A percentile compares a stretch with the other conserved stretches of the same genome.
Conservation (phyloP, 1,139 yeast species). For the Yamadazyma friedrichii region DNA sequence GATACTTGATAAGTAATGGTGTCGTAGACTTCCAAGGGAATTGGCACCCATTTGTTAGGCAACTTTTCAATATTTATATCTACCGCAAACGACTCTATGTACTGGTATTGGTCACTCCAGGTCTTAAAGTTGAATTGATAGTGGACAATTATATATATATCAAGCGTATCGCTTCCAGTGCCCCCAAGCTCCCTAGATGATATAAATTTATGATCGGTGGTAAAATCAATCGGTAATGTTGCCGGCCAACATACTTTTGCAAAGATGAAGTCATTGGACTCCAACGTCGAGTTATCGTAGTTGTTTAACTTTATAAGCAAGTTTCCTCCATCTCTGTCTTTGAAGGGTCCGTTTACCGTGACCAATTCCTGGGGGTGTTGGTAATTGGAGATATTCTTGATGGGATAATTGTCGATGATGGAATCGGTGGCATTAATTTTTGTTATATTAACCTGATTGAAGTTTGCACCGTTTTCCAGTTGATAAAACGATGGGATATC, state of each 20-base stretch:
- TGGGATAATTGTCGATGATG: slow-evolving; percentile 31
- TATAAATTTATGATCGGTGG: slow-evolving; percentile 23
- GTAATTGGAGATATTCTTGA: slow-evolving; percentile 13
- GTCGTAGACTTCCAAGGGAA: slow-evolving; percentile 41
- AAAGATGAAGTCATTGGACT: slow-evolving; percentile 31
- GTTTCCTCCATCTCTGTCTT: slow-evolving; percentile 14
- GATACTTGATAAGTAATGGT: slow-evolving; percentile 33
- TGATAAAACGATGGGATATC: slow-evolving; percentile 18
- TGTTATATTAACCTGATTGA: too few species aligned
- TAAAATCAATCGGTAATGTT: slow-evolving; percentile 32
- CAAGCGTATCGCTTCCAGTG: slow-evolving; percentile 18
- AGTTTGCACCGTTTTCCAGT: too few species aligned
- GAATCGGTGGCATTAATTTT: slow-evolving; percentile 27
- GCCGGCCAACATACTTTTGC: slow-evolving; percentile 50
- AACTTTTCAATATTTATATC: slow-evolving; percentile 32
- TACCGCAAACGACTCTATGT: slow-evolving; percentile 20
- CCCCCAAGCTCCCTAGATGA: slow-evolving; percentile 12
- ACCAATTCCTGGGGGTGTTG: slow-evolving; percentile 1
- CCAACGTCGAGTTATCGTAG: slow-evolving; percentile 26
- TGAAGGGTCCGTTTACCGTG: slow-evolving; percentile 14
- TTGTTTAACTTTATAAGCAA: slow-evolving; percentile 36
- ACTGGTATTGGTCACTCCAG: slow-evolving; percentile 10
- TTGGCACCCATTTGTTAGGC: slow-evolving; percentile 32
- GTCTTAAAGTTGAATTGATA: slow-evolving; percentile 28
- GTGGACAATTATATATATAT: slow-evolving; percentile 29